Base-by-base conservation (phyloP, 257 asterid genomes). In the Marsdenia floribunda region DNA sequence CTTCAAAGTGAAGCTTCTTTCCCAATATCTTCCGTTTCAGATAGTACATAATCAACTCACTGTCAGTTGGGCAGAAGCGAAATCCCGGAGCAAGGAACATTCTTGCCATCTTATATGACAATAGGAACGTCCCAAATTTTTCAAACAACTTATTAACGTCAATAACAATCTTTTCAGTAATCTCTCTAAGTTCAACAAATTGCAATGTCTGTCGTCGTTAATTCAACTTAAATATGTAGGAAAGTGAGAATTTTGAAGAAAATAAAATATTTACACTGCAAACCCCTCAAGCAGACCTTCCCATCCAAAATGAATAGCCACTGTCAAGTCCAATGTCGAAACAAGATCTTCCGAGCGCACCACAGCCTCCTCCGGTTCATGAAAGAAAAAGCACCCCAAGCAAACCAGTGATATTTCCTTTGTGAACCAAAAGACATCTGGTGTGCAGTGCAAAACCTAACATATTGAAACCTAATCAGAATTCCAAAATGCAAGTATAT, bases 361-460 rank as follows among this genome's bases (percentile, higher is more conserved):
- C 96, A 86, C 68, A 89, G 82, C 83, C 96, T 93, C 76, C 88
- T 85, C 73, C 89, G 86, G 81, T 79, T 88, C 94, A 84, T 84
- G 88, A 88, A 90, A 87, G 90, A 80, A 79, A 87, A 85, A 77
- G 87, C 86, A 81, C 93, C 80, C 91, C 90, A 85, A 71, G 82
- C 76, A 86, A 83, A 84, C 76, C 78, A 82, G 73, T 80, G 93
- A 86, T 87, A 85, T 81, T 90, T 88, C 85, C 85, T 85, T 86
- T 79, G 67, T 82, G 91, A 91, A 78, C 84, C 97, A 93, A 90
- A 82, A 90, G 97, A 88, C 98, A 93, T 93, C 96, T 90, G 94
- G 87, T 78, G 93, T 77, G 85, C 87, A 89, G 80, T 55, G 76
- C 87, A 81, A 85, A 76, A 78, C 95, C 96, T 90, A 79, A 49